Percentiles rank a stretch among this genome's conserved stretches.
Conservation (phyloP, 2,329 filamentous ascomycete species). For the Penicillium griseofulvum region DNA sequence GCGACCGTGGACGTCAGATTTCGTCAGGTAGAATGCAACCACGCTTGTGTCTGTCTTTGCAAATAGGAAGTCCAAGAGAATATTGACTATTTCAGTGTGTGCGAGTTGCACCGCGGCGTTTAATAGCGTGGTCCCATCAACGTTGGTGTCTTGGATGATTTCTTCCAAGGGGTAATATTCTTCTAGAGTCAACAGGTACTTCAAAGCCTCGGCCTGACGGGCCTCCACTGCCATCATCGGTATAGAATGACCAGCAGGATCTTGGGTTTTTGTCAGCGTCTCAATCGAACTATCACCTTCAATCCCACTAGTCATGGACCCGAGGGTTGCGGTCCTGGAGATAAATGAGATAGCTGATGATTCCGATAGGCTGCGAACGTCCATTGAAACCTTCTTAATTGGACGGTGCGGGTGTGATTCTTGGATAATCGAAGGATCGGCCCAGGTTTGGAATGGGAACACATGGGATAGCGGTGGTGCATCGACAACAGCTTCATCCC, state of each 20-base stretch:
- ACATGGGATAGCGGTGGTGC: slow-evolving; percentile 67
- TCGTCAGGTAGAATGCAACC: slow-evolving; percentile 66
- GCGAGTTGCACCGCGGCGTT: slow-evolving; percentile 88
- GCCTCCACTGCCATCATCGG: slow-evolving; percentile 81
- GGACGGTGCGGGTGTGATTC: slow-evolving; percentile 47
- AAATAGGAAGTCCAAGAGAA: slow-evolving; percentile 70
- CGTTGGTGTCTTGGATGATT: slow-evolving; percentile 80
- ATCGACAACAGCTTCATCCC: slow-evolving; percentile 22
- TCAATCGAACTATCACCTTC: slow-evolving; percentile 87
- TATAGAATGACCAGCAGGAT: slow-evolving; percentile 73
- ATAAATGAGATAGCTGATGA: slow-evolving; percentile 80
- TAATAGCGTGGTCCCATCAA: slow-evolving; percentile 82
- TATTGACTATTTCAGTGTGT: slow-evolving; percentile 69
- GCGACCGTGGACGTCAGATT: slow-evolving; percentile 79
- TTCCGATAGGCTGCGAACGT: slow-evolving; percentile 81
- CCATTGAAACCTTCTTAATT: slow-evolving; percentile 82
- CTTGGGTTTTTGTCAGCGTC: slow-evolving; percentile 55
- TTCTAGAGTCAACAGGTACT: slow-evolving; percentile 73
- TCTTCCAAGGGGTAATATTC: slow-evolving; percentile 70
- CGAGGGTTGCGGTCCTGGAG: slow-evolving; percentile 75
- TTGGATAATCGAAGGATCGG: slow-evolving; percentile 43
- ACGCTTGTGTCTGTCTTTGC: slow-evolving; percentile 54
- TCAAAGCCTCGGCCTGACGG: slow-evolving; percentile 67
- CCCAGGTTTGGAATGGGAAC: slow-evolving; percentile 78
- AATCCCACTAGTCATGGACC: slow-evolving; percentile 68